Evolutionary conservation across 2,329 filamentous ascomycete genomes (phyloP).

Genomic region (Aulographum hederae): DNA sequence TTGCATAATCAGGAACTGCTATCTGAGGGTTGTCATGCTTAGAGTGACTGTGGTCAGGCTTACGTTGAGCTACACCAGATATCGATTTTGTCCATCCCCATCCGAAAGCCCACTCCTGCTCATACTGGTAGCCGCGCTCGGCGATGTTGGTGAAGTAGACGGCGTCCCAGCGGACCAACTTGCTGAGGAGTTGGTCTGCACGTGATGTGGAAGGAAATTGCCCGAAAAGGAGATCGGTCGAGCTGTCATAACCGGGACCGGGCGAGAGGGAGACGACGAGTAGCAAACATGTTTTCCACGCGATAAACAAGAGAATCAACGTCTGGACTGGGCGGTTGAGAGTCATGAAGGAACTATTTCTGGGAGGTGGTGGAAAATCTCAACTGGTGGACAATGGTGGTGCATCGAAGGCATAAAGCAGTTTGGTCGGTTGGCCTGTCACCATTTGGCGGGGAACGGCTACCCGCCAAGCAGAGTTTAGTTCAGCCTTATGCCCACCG

Average conservation of each 20-base stretch:
- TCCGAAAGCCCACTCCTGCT: conserved; percentile 79
- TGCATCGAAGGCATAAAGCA: no score
- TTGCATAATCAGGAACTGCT: no score
- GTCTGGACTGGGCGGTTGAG: no score
- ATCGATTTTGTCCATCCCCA: conserved; percentile 32
- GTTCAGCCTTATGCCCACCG: no score
- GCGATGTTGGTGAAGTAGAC: conserved; percentile 54
- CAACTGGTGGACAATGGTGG: no score
- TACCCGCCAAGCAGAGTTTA: no score
- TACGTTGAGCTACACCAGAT: conserved; percentile 17
- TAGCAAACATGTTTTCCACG: conserved; percentile 53
- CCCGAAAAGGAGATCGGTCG: conserved; percentile 34
- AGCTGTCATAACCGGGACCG: conserved; percentile 61
- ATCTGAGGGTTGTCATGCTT: conserved; percentile 18
- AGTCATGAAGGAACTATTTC: no score
- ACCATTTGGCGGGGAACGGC: no score
- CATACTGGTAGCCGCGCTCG: conserved; percentile 46
- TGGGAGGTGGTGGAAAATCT: no score
- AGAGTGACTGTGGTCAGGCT: no score
- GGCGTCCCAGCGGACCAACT: conserved; percentile 49
- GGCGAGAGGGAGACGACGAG: conserved; percentile 38
- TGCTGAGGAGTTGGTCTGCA: conserved; percentile 3
- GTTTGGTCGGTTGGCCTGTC: no score
- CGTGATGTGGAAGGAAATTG: background rate
- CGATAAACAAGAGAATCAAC: conserved; percentile 27